Evolutionary conservation across 164 flowering plant species (phyloP), one percentile per base, ranked within the genome.

Genomic region (Brasenia schreberi): DNA sequence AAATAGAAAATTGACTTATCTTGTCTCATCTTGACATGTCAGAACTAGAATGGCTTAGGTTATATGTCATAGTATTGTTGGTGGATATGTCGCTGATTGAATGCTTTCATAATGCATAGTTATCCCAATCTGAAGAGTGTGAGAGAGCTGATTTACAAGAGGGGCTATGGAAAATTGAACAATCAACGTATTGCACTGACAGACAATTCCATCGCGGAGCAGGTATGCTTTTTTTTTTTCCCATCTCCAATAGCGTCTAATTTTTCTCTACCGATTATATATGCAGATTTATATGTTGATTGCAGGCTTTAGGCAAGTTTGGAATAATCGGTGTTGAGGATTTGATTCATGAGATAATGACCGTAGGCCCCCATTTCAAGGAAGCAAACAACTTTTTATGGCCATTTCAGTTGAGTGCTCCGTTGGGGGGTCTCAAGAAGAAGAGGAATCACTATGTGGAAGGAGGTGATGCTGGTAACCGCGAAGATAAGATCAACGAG

Each of bases 91-190:
- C 39, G 39, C 39, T 33, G 39, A 33, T 33, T 33, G 39, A 33
- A 33, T 33, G 39, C 39, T 33, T 33, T 33, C 39, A 33, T 53
- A 45, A 59, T n/a, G 56, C 68, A 43, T 68, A 81, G 86, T 42
- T 84, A 82, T 49, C 85, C 87, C n/a, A 84, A 84, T 42, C 59
- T 84, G 63, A 84, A 84, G 75, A 84, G 84, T 64, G 84, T 82
- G 4, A 74, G 62, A 63, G 83, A 82, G 39, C 43, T 84, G 73
- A 84, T 84, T 62, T 82, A 84, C 79, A 84, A 33, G 39, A 33
- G 39, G 39, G 39, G 39, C 39, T 33, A 33, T 33, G 39, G 39
- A 33, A 33, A 33, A 65, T 70, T 84, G 7, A 73, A 81, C 73
- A 75, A 79, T 67, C 84, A 73, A 43, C 73, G 83, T 61, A 78